Evolutionary conservation across 2,329 filamentous ascomycete species (phyloP).

Genomic region (Alternaria sp.): DNA sequence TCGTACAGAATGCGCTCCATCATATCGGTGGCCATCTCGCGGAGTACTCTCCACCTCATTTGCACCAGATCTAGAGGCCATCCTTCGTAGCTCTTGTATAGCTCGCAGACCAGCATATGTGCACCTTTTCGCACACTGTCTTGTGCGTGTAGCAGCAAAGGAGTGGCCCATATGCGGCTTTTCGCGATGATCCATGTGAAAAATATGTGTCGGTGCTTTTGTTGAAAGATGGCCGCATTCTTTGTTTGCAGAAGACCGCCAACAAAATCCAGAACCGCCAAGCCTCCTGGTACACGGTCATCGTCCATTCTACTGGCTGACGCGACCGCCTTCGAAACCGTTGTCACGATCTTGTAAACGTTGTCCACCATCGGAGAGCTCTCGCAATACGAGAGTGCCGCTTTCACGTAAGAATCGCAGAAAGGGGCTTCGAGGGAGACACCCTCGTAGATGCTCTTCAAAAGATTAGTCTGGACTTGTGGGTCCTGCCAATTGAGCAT

Average conservation of each 20-base stretch:
- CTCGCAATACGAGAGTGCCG: conserved; percentile 42
- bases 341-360: conserved; percentile 27
- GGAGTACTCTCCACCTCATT: conserved; percentile 29
- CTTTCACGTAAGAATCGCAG: conserved; percentile 42
- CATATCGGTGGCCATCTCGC: conserved; percentile 26
- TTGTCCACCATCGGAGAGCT: conserved; percentile 17
- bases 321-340: conserved; percentile 27
- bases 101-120: conserved; percentile 24
- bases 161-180: conserved; percentile 24
- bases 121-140: conserved; percentile 36
- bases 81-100: conserved; percentile 31
- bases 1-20: conserved; percentile 32
- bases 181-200: conserved; percentile 26
- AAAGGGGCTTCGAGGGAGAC: conserved; percentile 31
- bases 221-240: conserved; percentile 30
- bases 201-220: conserved; percentile 28
- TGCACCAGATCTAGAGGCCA: conserved; percentile 19
- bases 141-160: conserved; percentile 39
- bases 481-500: conserved; percentile 34
- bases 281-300: conserved; percentile 28
- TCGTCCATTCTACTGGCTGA: conserved; percentile 16
- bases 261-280: conserved; percentile 37
- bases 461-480: conserved; percentile 22
- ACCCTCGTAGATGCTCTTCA: conserved; percentile 39
- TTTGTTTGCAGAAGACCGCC: conserved; percentile 25